Evolutionary conservation across 805 yeast species (phyloP).

Genomic region (Ogataea paraovalis): DNA sequence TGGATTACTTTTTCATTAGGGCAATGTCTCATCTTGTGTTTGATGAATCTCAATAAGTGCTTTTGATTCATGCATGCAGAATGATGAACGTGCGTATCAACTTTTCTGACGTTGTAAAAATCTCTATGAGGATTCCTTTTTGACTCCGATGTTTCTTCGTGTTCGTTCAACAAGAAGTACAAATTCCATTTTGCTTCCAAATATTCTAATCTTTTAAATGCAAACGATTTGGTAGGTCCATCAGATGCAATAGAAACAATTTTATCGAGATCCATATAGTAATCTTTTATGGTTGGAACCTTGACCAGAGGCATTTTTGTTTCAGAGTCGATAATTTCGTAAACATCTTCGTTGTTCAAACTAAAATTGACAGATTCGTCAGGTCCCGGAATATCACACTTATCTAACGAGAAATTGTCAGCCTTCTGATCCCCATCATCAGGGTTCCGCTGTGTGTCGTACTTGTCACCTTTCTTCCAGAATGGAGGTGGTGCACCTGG

Average conservation of each 20-base stretch:
- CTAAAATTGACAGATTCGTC: slow-evolving; percentile 39
- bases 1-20: slow-evolving; percentile 88
- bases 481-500: slow-evolving; percentile 95
- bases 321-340: slow-evolving; percentile 37
- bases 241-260: slow-evolving; percentile 77
- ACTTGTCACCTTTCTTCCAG: slow-evolving; percentile 47
- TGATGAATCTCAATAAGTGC: slow-evolving; percentile 89
- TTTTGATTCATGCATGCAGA: slow-evolving; percentile 99
- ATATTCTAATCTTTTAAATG: slow-evolving; percentile 88
- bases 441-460: slow-evolving; percentile 10
- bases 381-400: slow-evolving; percentile 51
- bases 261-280: slow-evolving; percentile 75
- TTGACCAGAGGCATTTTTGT: slow-evolving; percentile 40
- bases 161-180: slow-evolving; percentile 83
- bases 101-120: slow-evolving; percentile 93
- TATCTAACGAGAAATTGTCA: slow-evolving; percentile 54
- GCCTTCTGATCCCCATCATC: slow-evolving; percentile 33
- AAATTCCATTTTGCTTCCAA: slow-evolving; percentile 96
- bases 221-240: slow-evolving; percentile 96
- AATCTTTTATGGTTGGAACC: slow-evolving; percentile 84
- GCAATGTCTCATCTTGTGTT: slow-evolving; percentile 82
- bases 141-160: slow-evolving; percentile 85
- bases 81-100: slow-evolving; percentile 98
- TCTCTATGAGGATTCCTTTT: slow-evolving; percentile 96
- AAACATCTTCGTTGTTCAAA: slow-evolving; percentile 64